Evolutionary conservation across 108 stramenopile genomes (phyloP).

Genomic region (Cyclotella cryptica): DNA sequence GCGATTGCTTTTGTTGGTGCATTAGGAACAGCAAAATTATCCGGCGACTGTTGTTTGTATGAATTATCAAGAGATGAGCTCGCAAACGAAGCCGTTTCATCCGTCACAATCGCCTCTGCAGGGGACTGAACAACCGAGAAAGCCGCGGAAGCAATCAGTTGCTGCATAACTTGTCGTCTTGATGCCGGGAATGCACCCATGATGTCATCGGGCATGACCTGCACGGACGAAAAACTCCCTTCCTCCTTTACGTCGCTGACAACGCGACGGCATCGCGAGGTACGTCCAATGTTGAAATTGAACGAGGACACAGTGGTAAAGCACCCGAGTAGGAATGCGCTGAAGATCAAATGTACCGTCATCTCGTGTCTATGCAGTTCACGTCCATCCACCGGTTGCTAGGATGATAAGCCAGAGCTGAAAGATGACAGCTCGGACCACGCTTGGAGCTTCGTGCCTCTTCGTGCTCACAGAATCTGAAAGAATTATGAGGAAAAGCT

Average conservation of each 20-base stretch:
- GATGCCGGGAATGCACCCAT: background rate
- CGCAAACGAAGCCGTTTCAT: slow-evolving; percentile 72
- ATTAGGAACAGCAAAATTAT: background rate
- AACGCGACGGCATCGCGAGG: background rate
- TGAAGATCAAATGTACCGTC: background rate
- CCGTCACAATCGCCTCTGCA: slow-evolving; percentile 59
- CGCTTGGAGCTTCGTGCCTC: too few relatives aligned
- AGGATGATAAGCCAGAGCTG: background rate
- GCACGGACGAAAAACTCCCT: background rate
- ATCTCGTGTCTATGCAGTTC: background rate
- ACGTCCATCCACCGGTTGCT: background rate
- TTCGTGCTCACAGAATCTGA: too few relatives aligned
- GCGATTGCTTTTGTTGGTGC: background rate
- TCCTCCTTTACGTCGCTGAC: too few relatives aligned
- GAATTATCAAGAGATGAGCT: slow-evolving; percentile 34
- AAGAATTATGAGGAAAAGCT: too few relatives aligned
- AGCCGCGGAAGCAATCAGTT: slow-evolving; percentile 4
- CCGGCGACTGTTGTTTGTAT: slow-evolving; percentile 26
- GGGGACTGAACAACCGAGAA: background rate
- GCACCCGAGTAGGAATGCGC: slow-evolving; percentile 7
- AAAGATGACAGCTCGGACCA: too few relatives aligned
- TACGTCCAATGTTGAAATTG: background rate
- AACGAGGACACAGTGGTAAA: background rate
- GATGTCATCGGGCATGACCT: background rate
- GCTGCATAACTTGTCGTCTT: slow-evolving; percentile 28